Base-by-base conservation (phyloP, 805 yeast genomes). In the Candida lessepsii region DNA sequence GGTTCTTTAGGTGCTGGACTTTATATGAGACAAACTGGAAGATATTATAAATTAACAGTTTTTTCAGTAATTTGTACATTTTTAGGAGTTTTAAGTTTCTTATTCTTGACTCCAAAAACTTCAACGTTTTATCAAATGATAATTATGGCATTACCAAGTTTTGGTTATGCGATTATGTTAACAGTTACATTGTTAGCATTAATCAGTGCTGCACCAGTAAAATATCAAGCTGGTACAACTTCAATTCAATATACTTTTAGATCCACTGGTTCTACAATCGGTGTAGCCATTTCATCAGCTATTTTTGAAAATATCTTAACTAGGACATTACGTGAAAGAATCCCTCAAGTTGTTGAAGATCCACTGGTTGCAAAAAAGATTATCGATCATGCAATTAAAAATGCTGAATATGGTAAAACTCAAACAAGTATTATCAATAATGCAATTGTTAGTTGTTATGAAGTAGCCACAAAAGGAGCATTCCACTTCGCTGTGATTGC, bases 201-300 rank as follows among this genome's bases (percentile, higher is more conserved):
- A 60, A 83, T 87, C 39, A 81, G 93, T 0, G 77, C 93, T 1
- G 93, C 83, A 2, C 81, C 84, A 8, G 60, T 68, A 16, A 71
- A 75, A 38, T 75, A 71, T 53, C 96, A 87, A 60, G 96, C 96
- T 1, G 75, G 88, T 15, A 83, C 91, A 2, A 89, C 96, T 0
- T 86, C 96, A 0, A 85, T 90, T 42, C 95, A 87, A 54, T 89
- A 90, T 58, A 89, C 90, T 0, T 87, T 85, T 67, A 73, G 95
- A 53, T 82, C 91, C 8, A 81, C 89, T 1, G 96, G 95, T 0
- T 83, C 91, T n/a, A 84, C 93, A 0, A 61, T 86, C 35, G 95
- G 95, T 27, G 89, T 87, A 11, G 68, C 90, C 1, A 50, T 81
- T 9, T 81, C 86, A 0, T 73, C 84, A 15, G 81, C 88, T 3